Evolutionary conservation across 2,329 filamentous ascomycete genomes (phyloP).

Genomic region (Penicillium oxalicum): DNA sequence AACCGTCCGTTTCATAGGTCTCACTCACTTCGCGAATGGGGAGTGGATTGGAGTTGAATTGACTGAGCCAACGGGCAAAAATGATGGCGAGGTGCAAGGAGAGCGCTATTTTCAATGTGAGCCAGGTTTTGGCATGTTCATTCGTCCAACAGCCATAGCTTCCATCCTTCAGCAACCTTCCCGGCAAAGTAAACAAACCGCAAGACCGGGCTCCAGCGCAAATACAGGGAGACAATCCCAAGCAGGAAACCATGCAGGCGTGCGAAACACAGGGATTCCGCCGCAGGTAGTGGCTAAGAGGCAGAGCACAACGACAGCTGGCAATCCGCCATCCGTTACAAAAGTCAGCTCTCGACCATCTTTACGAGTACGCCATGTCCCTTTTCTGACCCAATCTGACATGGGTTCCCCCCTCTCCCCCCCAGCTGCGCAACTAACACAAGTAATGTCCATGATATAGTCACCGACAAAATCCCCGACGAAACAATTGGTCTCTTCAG

Average conservation of each 20-base stretch:
- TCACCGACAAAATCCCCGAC: conserved; percentile 75
- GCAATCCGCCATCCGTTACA: conserved; percentile 65
- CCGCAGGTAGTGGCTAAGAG: conserved; percentile 56
- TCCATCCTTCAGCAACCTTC: conserved; percentile 41
- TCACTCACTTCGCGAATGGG: conserved; percentile 71
- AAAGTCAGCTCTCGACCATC: conserved; percentile 39
- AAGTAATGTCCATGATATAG: conserved; percentile 36
- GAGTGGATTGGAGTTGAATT: conserved; percentile 90
- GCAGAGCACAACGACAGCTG: conserved; percentile 60
- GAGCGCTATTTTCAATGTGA: conserved; percentile 81
- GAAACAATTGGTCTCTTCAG: conserved; percentile 59
- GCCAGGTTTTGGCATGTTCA: conserved; percentile 72
- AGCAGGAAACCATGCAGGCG: conserved; percentile 17
- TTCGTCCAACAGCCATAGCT: conserved; percentile 64
- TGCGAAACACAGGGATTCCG: conserved; percentile 41
- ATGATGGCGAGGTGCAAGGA: conserved; percentile 85
- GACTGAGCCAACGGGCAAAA: conserved; percentile 76
- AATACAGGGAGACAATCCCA: conserved; percentile 20
- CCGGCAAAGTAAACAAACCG: conserved; percentile 35
- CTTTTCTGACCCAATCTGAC: no score
- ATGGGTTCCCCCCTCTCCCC: neutral
- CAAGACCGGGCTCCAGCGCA: conserved; percentile 26
- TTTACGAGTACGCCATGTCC: conserved; percentile 29
- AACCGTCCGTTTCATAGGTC: conserved; percentile 73
- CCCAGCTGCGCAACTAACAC: neutral